These are phyloP conservation scores for Kazachstania viticola DNA, from an alignment of 805 yeast genomes.

Conservation along the genomic window DNA sequence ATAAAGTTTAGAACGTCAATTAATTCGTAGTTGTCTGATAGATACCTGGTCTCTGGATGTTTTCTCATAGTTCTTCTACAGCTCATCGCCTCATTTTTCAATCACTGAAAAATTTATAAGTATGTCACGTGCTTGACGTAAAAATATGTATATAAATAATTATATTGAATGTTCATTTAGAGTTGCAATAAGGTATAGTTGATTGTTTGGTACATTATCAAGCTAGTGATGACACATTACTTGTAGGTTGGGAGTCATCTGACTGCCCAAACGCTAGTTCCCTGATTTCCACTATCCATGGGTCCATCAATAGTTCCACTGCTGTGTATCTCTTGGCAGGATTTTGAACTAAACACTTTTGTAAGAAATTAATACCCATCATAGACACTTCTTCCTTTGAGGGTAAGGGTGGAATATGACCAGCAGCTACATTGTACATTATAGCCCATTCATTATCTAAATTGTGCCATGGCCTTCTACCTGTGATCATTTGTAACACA, in stretches of 20 bases:
- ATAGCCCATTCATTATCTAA: conserved; percentile 96
- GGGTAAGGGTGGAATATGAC: conserved; percentile 83
- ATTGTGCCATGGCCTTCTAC: conserved; percentile 92
- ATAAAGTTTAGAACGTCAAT: no score
- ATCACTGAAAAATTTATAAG: not conserved
- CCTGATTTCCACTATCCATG: conserved; percentile 74
- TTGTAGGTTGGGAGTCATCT: not conserved
- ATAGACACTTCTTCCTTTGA: conserved; percentile 62
- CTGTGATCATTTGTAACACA: conserved; percentile 92
- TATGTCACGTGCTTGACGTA: no score
- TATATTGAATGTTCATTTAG: no score
- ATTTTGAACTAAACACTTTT: conserved; percentile 69
- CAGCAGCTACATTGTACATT: conserved; percentile 96
- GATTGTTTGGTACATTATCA: no score
- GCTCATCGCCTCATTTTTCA: conserved; percentile 1
- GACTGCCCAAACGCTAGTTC: conserved; percentile 48
- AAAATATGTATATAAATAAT: no score
- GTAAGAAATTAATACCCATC: conserved; percentile 59
- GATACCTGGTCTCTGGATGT: not conserved
- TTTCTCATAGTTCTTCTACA: not conserved
- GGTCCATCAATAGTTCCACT: conserved; percentile 72
- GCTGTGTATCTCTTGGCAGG: conserved; percentile 77
- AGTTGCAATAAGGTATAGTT: no score
- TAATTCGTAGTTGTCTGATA: no score
- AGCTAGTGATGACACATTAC: no score